phyloP scores from a whole-genome alignment of 2,329 filamentous ascomycete species.

The Sporothrix curviconia region DNA sequence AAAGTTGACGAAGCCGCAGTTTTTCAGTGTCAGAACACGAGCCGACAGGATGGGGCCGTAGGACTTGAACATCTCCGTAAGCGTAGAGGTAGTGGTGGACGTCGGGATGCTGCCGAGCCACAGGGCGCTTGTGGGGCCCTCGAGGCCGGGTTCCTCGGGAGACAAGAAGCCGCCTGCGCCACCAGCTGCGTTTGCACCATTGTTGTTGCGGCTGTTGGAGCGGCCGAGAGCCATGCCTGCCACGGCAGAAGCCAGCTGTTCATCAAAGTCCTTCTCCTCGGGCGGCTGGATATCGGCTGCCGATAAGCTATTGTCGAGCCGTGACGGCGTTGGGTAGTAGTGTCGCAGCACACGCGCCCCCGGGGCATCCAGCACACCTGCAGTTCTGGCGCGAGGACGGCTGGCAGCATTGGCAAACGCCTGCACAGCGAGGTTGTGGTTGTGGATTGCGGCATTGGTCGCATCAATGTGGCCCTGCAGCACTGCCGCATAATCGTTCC shows the following conservation, averaged over 20 bases:
- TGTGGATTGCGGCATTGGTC: slow-evolving; percentile 68
- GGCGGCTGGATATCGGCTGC: slow-evolving; percentile 67
- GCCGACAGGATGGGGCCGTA: slow-evolving; percentile 88
- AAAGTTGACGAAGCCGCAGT: slow-evolving; percentile 98
- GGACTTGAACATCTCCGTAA: slow-evolving; percentile 91
- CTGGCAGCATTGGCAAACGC: slow-evolving; percentile 79
- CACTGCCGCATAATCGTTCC: slow-evolving; percentile 53
- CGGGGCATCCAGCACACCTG: slow-evolving; percentile 81
- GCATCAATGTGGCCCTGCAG: slow-evolving; percentile 57
- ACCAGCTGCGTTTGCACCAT: background rate
- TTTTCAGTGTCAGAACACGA: slow-evolving; percentile 93
- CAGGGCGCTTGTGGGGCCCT: slow-evolving; percentile 84
- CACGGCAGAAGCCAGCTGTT: slow-evolving; percentile 67
- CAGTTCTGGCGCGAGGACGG: slow-evolving; percentile 82
- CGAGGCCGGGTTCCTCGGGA: slow-evolving; percentile 70
- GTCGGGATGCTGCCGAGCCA: slow-evolving; percentile 98
- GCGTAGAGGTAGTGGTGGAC: slow-evolving; percentile 89
- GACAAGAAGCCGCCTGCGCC: slow-evolving; percentile 53
- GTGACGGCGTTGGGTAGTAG: slow-evolving; percentile 67
- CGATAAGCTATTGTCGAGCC: slow-evolving; percentile 69
- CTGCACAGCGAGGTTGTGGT: slow-evolving; percentile 89
- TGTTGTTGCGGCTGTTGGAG: slow-evolving; percentile 58
- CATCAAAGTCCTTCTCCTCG: slow-evolving; percentile 72
- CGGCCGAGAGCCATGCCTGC: slow-evolving; percentile 69
- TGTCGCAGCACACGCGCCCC: slow-evolving; percentile 58